A percentile compares a stretch with the other conserved stretches of the same genome.
These are phyloP conservation scores for Ceratobasidium papillatum DNA, from an alignment of 1,284 basidiomycete genomes.

Conservation along the genomic window DNA sequence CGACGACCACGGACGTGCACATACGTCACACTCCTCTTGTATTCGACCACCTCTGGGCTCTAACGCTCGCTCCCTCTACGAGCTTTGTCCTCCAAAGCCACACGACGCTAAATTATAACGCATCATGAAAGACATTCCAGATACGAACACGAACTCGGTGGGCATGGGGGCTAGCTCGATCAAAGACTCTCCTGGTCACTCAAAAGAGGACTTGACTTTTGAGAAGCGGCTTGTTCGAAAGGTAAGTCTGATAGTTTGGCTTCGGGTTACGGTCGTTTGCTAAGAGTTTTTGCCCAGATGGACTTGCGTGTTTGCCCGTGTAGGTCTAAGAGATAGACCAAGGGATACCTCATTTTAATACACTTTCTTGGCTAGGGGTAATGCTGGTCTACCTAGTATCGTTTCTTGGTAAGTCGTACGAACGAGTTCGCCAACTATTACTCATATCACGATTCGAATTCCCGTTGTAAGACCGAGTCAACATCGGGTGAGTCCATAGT, in stretches of 20 bases:
- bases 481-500: conserved; percentile 33
- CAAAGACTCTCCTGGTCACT: background rate
- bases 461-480: conserved; percentile 38
- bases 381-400: conserved; percentile 43
- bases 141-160: background rate
- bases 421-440: background rate
- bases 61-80: background rate
- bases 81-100: background rate
- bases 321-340: background rate
- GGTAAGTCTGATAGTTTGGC: background rate
- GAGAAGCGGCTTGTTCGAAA: conserved; percentile 33
- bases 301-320: conserved; percentile 31
- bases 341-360: background rate
- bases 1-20: background rate
- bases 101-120: background rate
- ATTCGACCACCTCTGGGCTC: background rate
- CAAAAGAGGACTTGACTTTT: conserved; percentile 26
- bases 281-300: background rate
- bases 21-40: background rate
- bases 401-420: conserved; percentile 37
- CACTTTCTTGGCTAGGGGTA: conserved; percentile 28
- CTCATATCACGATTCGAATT: background rate
- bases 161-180: background rate
- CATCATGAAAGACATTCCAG: conserved; percentile 2
- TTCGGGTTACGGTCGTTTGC: background rate